phyloP scores from a whole-genome alignment of 2,329 filamentous ascomycete genomes.

The Pseudogymnoascus sp. region DNA sequence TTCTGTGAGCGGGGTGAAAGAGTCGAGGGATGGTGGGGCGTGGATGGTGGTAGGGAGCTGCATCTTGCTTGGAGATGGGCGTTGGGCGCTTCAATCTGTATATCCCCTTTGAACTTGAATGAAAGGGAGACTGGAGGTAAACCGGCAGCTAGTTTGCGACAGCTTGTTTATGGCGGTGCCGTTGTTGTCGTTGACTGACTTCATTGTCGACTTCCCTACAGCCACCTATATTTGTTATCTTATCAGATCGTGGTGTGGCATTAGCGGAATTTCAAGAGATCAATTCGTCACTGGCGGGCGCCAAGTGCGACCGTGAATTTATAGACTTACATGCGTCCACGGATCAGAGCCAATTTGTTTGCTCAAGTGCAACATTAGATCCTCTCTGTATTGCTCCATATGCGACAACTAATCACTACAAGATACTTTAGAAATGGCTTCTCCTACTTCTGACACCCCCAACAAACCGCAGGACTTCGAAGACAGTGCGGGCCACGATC shows the following conservation, averaged over 20 bases:
- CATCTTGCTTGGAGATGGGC: not conserved
- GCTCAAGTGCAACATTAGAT: not conserved
- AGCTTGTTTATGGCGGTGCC: not conserved
- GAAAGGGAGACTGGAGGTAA: not conserved
- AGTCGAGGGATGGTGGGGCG: constrained; percentile 46
- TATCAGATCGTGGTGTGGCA: not conserved
- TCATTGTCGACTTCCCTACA: not conserved
- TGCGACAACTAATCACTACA: constrained; percentile 1
- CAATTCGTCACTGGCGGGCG: not conserved
- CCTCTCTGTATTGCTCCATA: not conserved
- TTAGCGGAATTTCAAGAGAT: not conserved
- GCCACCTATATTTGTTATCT: not conserved
- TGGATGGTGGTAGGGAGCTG: constrained; percentile 44
- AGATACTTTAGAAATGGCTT: not conserved
- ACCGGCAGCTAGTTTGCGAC: not conserved
- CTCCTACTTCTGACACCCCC: constrained; percentile 1
- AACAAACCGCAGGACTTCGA: not conserved
- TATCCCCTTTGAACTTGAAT: not conserved
- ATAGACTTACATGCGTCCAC: not conserved
- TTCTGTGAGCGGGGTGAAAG: constrained; percentile 59
- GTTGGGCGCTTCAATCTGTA: not conserved
- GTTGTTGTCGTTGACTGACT: not conserved
- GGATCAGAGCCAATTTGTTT: not conserved
- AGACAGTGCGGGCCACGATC: not conserved
- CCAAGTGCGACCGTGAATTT: not conserved